Evolutionary conservation across 768 basidiomycete species (phyloP).

Genomic region (Trametes cingulata): DNA sequence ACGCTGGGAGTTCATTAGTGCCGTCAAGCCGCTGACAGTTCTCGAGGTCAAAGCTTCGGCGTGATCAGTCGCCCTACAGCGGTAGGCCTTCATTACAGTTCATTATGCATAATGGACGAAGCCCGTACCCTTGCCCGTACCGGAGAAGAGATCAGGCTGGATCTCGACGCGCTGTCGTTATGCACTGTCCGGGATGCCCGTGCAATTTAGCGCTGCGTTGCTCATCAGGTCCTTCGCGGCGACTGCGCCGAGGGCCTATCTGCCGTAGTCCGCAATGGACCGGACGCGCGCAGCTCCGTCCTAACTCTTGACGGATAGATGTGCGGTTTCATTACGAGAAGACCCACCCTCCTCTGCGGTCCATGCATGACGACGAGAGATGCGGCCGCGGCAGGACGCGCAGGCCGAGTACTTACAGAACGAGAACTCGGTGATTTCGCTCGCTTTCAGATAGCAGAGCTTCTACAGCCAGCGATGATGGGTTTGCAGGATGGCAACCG

Average conservation of each 20-base stretch:
- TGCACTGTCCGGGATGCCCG: conserved; percentile 12
- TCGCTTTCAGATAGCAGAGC: not conserved
- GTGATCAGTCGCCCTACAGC: not conserved
- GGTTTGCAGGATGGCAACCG: not conserved
- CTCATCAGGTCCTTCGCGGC: not conserved
- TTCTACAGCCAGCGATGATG: not conserved
- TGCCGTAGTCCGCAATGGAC: not conserved
- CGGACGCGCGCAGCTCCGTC: not conserved
- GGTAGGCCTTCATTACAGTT: conserved; percentile 15
- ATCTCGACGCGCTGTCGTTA: conserved; percentile 6
- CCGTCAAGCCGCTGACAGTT: conserved; percentile 10
- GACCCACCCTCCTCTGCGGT: not conserved
- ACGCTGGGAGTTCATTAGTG: conserved; percentile 12
- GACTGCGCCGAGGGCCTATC: not conserved
- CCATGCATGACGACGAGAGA: not conserved
- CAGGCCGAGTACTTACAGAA: not conserved
- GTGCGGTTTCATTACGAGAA: conserved; percentile 5
- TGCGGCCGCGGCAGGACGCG: not conserved
- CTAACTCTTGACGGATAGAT: not conserved
- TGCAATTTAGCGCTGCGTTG: not conserved
- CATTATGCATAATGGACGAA: conserved; percentile 20
- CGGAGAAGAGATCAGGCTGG: conserved; percentile 9
- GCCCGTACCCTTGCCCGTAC: conserved; percentile 2
- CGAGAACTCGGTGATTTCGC: not conserved
- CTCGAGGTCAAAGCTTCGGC: not conserved